Evolutionary conservation across 2,329 filamentous ascomycete species (phyloP).

Genomic region (Talaromyces sp.): DNA sequence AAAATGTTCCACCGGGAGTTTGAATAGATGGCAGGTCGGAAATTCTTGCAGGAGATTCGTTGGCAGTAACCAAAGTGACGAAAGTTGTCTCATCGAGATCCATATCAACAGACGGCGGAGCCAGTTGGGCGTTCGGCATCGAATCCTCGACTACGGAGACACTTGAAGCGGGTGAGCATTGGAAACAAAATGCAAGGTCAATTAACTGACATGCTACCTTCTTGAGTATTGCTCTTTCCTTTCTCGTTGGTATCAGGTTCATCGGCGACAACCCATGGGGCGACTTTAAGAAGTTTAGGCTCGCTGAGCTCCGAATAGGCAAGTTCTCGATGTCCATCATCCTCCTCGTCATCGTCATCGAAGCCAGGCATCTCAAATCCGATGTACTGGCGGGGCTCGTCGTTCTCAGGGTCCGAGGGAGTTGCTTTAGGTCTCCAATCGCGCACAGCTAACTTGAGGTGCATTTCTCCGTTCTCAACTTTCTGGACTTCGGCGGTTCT

Average conservation of each 20-base stretch:
- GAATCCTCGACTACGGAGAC: conserved; percentile 30
- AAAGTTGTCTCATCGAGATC: conserved; percentile 25
- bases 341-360: conserved; percentile 56
- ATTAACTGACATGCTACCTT: conserved; percentile 44
- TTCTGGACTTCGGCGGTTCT: conserved; percentile 68
- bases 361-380: conserved; percentile 76
- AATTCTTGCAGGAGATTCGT: conserved; percentile 11
- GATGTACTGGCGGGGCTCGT: conserved; percentile 73
- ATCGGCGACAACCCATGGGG: conserved; percentile 27
- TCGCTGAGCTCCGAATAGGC: conserved; percentile 67
- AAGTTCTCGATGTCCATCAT: conserved; percentile 65
- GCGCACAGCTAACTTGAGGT: conserved; percentile 68
- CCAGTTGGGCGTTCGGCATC: conserved; percentile 22
- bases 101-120: conserved; percentile 12
- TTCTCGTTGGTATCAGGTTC: conserved; percentile 11
- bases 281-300: conserved; percentile 63
- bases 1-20: conserved; percentile 8
- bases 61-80: conserved; percentile 22
- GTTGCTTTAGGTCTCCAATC: conserved; percentile 64
- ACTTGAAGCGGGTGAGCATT: conserved; percentile 36
- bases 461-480: conserved; percentile 58
- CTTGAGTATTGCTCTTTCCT: conserved; percentile 26
- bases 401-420: conserved; percentile 60
- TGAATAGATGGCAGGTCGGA: conserved; percentile 13
- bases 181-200: conserved; percentile 30